Evolutionary conservation across 2,329 filamentous ascomycete genomes (phyloP).

Genomic region (Coniochaeta prunicola): DNA sequence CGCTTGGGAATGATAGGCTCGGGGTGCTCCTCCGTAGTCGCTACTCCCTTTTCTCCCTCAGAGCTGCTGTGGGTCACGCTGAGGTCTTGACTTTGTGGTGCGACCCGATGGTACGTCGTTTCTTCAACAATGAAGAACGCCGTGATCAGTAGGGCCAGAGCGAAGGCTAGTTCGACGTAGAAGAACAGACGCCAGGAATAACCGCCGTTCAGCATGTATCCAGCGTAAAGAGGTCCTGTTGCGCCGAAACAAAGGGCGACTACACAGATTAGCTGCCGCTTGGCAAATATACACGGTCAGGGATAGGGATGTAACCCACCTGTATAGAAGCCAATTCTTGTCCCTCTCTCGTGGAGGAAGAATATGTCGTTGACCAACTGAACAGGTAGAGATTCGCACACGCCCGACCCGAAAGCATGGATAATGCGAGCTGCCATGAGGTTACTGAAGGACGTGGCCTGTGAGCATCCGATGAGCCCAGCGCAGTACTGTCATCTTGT

Average conservation of each 20-base stretch:
- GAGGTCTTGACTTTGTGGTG: neutral
- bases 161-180: constrained; percentile 51
- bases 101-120: constrained; percentile 19
- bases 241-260: constrained; percentile 49
- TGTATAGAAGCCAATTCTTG: constrained; percentile 53
- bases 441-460: constrained; percentile 24
- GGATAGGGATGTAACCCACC: constrained; percentile 16
- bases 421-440: constrained; percentile 32
- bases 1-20: constrained; percentile 22
- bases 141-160: constrained; percentile 17
- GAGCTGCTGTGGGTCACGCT: neutral
- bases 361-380: constrained; percentile 39
- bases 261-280: constrained; percentile 9
- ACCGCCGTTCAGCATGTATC: constrained; percentile 52
- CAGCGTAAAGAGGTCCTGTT: constrained; percentile 49
- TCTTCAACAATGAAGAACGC: constrained; percentile 26
- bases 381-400: constrained; percentile 37
- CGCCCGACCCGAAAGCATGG: constrained; percentile 31
- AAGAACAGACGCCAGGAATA: constrained; percentile 55
- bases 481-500: constrained; percentile 24
- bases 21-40: neutral
- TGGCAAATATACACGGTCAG: neutral
- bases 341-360: constrained; percentile 38
- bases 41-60: constrained; percentile 7
- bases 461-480: constrained; percentile 30